Conservation (phyloP, 2,329 filamentous ascomycete species). For the Trichophyton rubrum region DNA sequence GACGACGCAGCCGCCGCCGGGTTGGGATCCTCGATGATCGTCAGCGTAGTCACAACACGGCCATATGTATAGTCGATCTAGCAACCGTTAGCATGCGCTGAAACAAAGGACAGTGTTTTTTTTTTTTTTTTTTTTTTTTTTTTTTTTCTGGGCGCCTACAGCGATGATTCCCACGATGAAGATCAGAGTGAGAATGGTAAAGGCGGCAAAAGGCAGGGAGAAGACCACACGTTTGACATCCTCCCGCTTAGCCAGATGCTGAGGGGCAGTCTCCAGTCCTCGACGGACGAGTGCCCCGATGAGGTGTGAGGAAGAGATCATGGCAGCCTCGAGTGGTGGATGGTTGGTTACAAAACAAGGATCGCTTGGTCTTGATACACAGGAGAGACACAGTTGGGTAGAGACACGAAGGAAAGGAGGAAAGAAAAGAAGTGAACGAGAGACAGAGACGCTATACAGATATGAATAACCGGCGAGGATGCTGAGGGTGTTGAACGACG, state of each 20-base stretch:
- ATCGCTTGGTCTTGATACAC: neutral
- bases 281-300: slow-evolving; percentile 23
- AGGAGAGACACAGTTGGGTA: no score
- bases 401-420: no score
- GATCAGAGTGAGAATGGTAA: slow-evolving; percentile 20
- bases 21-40: slow-evolving; percentile 51
- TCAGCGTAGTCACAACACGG: slow-evolving; percentile 47
- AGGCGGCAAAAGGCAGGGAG: slow-evolving; percentile 18
- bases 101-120: neutral
- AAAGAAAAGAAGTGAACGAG: no score
- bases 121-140: no score
- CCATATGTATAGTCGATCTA: slow-evolving; percentile 47
- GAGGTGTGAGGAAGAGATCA: neutral
- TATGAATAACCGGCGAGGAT: no score
- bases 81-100: neutral
- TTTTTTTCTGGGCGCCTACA: slow-evolving; percentile 16
- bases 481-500: no score
- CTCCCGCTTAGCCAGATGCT: neutral
- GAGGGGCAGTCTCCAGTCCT: slow-evolving; percentile 22
- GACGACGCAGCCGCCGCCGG: slow-evolving; percentile 20
- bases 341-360: neutral
- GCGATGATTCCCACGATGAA: slow-evolving; percentile 17
- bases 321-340: neutral
- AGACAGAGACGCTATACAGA: no score
- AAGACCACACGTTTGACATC: slow-evolving; percentile 18